These are phyloP conservation scores for Yamadazyma spencermartinsiae DNA, from an alignment of 1,139 yeast species.

Conservation along the genomic window DNA sequence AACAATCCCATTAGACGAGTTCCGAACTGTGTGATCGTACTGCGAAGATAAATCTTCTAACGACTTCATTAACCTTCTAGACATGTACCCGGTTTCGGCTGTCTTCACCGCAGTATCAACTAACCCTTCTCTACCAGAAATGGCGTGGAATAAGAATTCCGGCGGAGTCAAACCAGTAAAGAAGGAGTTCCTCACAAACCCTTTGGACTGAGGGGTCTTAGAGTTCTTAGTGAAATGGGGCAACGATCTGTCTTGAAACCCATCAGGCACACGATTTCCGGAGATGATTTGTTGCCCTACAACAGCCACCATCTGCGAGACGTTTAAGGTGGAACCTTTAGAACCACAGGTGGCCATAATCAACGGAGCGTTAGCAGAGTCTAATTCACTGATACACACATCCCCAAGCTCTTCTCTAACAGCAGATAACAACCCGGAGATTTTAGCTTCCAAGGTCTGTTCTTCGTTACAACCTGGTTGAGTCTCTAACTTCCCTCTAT, in stretches of 20 bases:
- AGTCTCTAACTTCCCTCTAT: slow-evolving; percentile 88
- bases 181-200: slow-evolving; percentile 95
- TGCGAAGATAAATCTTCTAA: slow-evolving; percentile 92
- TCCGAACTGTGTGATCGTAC: slow-evolving; percentile 93
- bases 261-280: slow-evolving; percentile 99
- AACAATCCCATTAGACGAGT: slow-evolving; percentile 93
- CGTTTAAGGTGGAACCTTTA: slow-evolving; percentile 96
- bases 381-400: slow-evolving; percentile 90
- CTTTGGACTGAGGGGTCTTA: slow-evolving; percentile 96
- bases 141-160: slow-evolving; percentile 96
- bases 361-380: slow-evolving; percentile 89
- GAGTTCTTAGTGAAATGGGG: slow-evolving; percentile 97
- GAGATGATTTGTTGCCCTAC: slow-evolving; percentile 99
- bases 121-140: slow-evolving; percentile 98
- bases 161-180: slow-evolving; percentile 94
- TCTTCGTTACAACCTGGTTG: slow-evolving; percentile 99
- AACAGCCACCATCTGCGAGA: slow-evolving; percentile 99
- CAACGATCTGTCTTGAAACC: slow-evolving; percentile 96
- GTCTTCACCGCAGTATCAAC: slow-evolving; percentile 99
- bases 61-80: slow-evolving; percentile 97
- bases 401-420: slow-evolving; percentile 99
- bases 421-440: slow-evolving; percentile 92
- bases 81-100: slow-evolving; percentile 99
- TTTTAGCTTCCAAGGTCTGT: slow-evolving; percentile 95
- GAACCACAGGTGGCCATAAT: slow-evolving; percentile 99